Evolutionary conservation across 768 basidiomycete species (phyloP).

Genomic region (Amanita jacksonii): DNA sequence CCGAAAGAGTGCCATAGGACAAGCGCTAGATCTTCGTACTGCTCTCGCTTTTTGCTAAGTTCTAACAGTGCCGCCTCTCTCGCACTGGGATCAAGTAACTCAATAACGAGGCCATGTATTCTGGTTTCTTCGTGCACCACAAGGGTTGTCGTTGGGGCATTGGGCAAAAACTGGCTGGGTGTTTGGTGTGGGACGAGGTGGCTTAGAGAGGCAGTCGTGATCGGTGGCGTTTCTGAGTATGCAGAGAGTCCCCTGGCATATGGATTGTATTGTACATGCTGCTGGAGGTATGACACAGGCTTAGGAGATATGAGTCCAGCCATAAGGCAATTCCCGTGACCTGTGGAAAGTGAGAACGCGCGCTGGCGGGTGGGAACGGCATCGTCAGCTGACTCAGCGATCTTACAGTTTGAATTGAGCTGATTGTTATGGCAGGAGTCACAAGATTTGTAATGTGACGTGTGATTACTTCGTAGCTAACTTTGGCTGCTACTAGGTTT

Average conservation of each 20-base stretch:
- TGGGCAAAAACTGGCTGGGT: conserved; percentile 29
- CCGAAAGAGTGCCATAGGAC: conserved; percentile 99
- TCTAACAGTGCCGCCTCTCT: conserved; percentile 89
- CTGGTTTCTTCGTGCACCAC: conserved; percentile 51
- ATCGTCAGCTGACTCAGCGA: no score
- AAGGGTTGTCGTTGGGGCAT: conserved; percentile 17
- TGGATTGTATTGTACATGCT: conserved; percentile 43
- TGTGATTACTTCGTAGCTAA: conserved; percentile 13
- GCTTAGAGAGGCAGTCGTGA: conserved; percentile 40
- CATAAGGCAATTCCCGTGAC: conserved; percentile 36
- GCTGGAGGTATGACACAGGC: conserved; percentile 56
- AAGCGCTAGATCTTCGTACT: conserved; percentile 96
- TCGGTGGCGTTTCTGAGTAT: conserved; percentile 59
- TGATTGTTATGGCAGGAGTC: no score
- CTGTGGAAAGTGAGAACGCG: no score
- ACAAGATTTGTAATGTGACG: no score
- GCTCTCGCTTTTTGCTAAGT: conserved; percentile 97
- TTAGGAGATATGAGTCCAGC: conserved; percentile 56
- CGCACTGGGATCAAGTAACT: conserved; percentile 72
- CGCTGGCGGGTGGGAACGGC: no score
- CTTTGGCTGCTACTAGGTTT: conserved; percentile 5
- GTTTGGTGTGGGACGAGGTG: conserved; percentile 49
- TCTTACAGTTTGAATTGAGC: no score
- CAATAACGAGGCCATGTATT: conserved; percentile 86
- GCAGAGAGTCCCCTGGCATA: conserved; percentile 45